Evolutionary conservation across 2,329 filamentous ascomycete species (phyloP), one percentile per base, ranked within the genome.

Genomic region (Sclerotinia minor): DNA sequence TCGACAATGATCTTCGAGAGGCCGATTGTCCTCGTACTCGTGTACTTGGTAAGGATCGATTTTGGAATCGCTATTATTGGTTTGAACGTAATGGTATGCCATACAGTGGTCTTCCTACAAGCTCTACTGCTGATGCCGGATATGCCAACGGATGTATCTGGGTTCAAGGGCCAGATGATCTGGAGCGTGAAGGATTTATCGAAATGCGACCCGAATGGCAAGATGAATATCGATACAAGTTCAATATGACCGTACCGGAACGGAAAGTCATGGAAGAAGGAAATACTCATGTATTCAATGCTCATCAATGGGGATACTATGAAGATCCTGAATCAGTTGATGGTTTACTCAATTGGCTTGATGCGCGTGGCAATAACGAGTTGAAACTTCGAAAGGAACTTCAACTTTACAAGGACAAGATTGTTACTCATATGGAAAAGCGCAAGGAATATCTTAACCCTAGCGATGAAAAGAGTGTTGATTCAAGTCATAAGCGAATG

Each of bases 31-130:
- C 94, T 47, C 89, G 95, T 70, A 97, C 94, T 24, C 89, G 92
- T 71, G 88, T 94, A 24, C 83, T 99, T 35, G 95, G 95, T 69
- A 94, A 95, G 78, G 95, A 99, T 79, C 88, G 95, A 55, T 99
- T 97, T 83, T 97, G 94, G 88, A 98, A 99, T 79, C 88, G 94
- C 65, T 99, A 98, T 79, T 98, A 96, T 83, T 99, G 95, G 94
- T 97, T 98, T 78, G 95, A 99, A 80, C 90, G 94, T 71, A 99
- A 98, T 76, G 95, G 94, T 32, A 98, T 98, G 94, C 95, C 95
- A 0, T 97, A 94, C 75, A 92, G 85, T 44, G 95, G 95, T 5
- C 83, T 97, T 67, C 94, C 94, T 0, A 87, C 86, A 71, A 96
- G 92, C 78, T 97, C 94, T 21, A 98, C 94, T 1, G 91, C 92